Conservation (phyloP, 768 basidiomycete genomes). For the Lentinus brumalis region DNA sequence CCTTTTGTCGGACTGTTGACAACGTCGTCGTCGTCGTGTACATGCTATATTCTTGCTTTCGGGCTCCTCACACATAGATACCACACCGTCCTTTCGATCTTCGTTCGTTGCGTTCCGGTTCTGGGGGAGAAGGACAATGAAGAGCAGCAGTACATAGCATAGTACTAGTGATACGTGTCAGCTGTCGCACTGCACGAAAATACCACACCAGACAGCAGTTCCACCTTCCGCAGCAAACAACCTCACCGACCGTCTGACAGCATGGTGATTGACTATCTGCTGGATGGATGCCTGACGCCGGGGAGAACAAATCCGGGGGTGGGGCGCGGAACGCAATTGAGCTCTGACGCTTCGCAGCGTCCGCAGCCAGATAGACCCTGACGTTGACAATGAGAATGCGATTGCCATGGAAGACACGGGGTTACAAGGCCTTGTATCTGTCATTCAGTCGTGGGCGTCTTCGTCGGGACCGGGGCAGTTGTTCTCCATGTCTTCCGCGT, state of each 20-base stretch:
- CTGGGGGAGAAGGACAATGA: background rate
- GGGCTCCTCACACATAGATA: background rate
- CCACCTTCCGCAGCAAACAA: too few relatives aligned
- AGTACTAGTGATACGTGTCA: background rate
- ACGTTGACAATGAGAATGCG: too few relatives aligned
- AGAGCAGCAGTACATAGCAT: background rate
- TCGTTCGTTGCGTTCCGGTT: background rate
- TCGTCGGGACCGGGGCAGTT: constrained; percentile 79
- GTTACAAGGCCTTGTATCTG: background rate
- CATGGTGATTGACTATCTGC: too few relatives aligned
- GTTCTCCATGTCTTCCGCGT: constrained; percentile 55
- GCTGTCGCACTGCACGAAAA: background rate
- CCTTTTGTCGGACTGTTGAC: constrained; percentile 1
- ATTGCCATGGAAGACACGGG: background rate
- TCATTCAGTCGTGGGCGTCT: constrained; percentile 71
- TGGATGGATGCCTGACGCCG: too few relatives aligned
- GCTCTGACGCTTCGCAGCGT: too few relatives aligned
- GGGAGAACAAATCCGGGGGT: too few relatives aligned
- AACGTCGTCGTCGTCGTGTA: background rate
- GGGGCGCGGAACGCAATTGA: too few relatives aligned
- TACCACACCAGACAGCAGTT: background rate
- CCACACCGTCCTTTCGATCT: background rate
- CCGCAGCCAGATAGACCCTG: too few relatives aligned
- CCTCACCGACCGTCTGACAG: too few relatives aligned
- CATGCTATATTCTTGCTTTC: constrained; percentile 3